Evolutionary conservation across 768 basidiomycete genomes (phyloP), one percentile per base, ranked within the genome.

Genomic region (Cyclocybe cylindracea): DNA sequence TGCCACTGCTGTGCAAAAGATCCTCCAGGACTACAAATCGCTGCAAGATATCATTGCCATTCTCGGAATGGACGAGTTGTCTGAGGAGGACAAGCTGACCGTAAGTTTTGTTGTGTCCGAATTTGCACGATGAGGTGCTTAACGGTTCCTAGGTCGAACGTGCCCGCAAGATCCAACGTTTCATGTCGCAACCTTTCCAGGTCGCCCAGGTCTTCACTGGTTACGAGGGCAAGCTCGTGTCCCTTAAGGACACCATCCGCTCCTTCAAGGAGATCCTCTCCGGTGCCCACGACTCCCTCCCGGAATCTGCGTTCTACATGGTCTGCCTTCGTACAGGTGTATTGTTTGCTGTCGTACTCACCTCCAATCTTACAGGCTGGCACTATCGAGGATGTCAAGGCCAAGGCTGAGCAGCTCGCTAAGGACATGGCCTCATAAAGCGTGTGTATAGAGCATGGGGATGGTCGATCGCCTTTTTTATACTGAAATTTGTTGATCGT

Each of bases 131-230:
- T 34, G 5, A 33, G 31, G 42, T 29, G 31, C 39, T 44, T 13
- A 46, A 18, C 14, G 32, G 53, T n/a, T 36, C 39, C 7, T 52
- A 89, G 87, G 94, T 97, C 77, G 91, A 95, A 78, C 94, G 94
- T 74, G 95, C 94, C 57, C 92, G 94, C 73, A 97, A 97, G 81
- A 94, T 98, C 67, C 94, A 93, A 72, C 90, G 94, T 80, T 98
- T 98, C 91, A 98, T 99, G 97, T 98, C 94, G 61, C 95, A 99
- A 78, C 97, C 97, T 58, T 99, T 99, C 94, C 91, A 92, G 71
- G 96, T 98, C 71, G 97, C 95, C 51, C 94, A 98, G 79, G 94
- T 97, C 74, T 98, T 98, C 86, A 98, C 96, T 68, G 96, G 96
- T 80, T 95, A 92, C 66, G 95, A 97, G 80, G 97, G 96, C 68